Conservation (phyloP, 2,329 filamentous ascomycete species). For the Zymoseptoria tritici region DNA sequence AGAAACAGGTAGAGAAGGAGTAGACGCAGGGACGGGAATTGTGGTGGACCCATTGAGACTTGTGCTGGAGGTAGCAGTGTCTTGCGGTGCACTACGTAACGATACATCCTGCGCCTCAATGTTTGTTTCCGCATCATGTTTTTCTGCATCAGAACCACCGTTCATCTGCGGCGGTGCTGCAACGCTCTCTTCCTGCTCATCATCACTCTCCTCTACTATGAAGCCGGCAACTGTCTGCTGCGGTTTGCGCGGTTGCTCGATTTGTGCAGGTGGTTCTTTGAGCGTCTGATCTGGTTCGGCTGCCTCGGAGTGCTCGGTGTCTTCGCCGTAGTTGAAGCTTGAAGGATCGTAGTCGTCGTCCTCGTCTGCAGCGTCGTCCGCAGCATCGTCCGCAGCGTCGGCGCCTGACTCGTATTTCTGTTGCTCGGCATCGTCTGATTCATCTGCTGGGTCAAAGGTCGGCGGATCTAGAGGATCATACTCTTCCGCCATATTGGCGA, state of each 20-base stretch:
- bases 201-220: slow-evolving; percentile 56
- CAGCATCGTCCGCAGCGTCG: slow-evolving; percentile 9
- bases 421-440: slow-evolving; percentile 17
- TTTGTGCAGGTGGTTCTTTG: slow-evolving; percentile 34
- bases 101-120: slow-evolving; percentile 47
- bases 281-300: slow-evolving; percentile 7
- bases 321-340: slow-evolving; percentile 21
- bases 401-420: slow-evolving; percentile 31
- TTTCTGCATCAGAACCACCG: slow-evolving; percentile 20
- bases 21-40: slow-evolving; percentile 23
- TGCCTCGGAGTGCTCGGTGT: slow-evolving; percentile 6
- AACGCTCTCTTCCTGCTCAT: slow-evolving; percentile 42
- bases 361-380: slow-evolving; percentile 22
- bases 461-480: slow-evolving; percentile 23
- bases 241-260: slow-evolving; percentile 31
- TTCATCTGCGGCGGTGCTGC: slow-evolving; percentile 21
- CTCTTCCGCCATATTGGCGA: slow-evolving; percentile 41
- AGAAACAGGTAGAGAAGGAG: slow-evolving; percentile 22
- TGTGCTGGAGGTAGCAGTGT: slow-evolving; percentile 25
- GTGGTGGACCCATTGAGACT: slow-evolving; percentile 30
- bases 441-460: slow-evolving; percentile 16
- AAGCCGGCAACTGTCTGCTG: slow-evolving; percentile 42
- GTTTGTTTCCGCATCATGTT: slow-evolving; percentile 19
- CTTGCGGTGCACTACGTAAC: slow-evolving; percentile 44
- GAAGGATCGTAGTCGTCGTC: slow-evolving; percentile 32